Percentiles rank a stretch among this genome's conserved stretches.
These are phyloP conservation scores for Periconia macrospinosa DNA, from an alignment of 2,329 filamentous ascomycete species.

Conservation along the genomic window DNA sequence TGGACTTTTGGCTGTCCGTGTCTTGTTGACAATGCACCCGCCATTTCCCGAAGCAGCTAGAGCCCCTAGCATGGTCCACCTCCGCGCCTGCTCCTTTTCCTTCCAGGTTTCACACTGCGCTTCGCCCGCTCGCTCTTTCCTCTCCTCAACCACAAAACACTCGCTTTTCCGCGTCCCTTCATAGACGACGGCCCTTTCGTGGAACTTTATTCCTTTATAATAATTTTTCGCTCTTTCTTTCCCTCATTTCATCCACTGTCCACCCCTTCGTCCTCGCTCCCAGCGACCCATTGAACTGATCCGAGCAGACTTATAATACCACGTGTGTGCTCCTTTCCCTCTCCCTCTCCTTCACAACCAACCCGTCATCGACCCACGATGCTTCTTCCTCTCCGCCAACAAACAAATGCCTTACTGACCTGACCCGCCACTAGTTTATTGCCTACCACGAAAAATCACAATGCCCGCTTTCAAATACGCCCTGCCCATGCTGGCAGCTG, in stretches of 20 bases:
- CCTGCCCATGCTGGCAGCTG: conserved; percentile 58
- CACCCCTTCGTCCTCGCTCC: conserved; percentile 11
- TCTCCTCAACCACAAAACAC: conserved; percentile 11
- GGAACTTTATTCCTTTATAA: conserved; percentile 14
- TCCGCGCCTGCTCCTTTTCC: conserved; percentile 19
- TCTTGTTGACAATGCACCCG: not conserved
- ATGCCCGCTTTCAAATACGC: conserved; percentile 60
- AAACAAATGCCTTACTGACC: conserved; percentile 21
- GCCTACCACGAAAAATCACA: conserved; percentile 17
- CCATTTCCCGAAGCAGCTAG: not conserved
- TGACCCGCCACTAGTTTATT: conserved; percentile 24
- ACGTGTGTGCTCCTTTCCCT: not conserved
- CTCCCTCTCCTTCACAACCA: not conserved
- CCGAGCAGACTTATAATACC: too few species aligned
- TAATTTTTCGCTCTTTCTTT: conserved; percentile 38
- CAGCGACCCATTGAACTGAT: not conserved
- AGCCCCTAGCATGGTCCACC: conserved; percentile 7
- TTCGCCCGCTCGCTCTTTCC: conserved; percentile 7
- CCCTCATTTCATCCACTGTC: conserved; percentile 38
- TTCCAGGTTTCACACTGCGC: conserved; percentile 4
- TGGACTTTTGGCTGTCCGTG: too few species aligned
- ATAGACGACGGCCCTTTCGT: not conserved
- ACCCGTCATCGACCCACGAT: conserved; percentile 1
- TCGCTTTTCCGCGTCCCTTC: conserved; percentile 10
- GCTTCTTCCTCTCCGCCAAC: conserved; percentile 14